Evolutionary conservation across 805 yeast genomes (phyloP).

Genomic region (Pichia gijzeniarum): DNA sequence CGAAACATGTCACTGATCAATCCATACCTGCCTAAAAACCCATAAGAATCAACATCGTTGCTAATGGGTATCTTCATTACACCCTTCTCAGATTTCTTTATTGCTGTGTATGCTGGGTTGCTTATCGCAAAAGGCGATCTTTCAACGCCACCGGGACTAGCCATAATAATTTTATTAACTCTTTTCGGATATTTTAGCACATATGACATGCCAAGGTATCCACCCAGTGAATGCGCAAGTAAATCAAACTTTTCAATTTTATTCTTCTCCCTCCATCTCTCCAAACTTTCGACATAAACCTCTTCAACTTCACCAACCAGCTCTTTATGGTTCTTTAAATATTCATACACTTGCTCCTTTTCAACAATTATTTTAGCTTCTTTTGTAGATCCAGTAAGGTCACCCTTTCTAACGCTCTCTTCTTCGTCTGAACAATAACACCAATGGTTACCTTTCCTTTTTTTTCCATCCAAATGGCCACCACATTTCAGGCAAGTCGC

Average conservation of each 20-base stretch:
- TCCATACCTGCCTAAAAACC: constrained; percentile 44
- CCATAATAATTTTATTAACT: constrained; percentile 48
- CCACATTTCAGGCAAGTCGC: constrained; percentile 11
- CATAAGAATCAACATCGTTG: constrained; percentile 38
- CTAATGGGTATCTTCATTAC: constrained; percentile 27
- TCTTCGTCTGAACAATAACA: constrained; percentile 9
- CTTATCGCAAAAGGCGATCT: constrained; percentile 56
- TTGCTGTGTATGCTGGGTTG: constrained; percentile 27
- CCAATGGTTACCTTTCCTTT: constrained; percentile 6
- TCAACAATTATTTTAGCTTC: constrained; percentile 5
- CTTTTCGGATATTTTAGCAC: constrained; percentile 50
- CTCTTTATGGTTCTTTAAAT: constrained; percentile 31
- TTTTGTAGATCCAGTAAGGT: background rate
- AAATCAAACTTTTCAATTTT: constrained; percentile 50
- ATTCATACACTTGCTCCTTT: constrained; percentile 11
- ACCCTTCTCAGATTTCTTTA: constrained; percentile 6
- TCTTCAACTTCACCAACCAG: constrained; percentile 42
- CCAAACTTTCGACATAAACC: constrained; percentile 53
- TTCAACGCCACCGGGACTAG: constrained; percentile 79
- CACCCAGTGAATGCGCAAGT: constrained; percentile 78
- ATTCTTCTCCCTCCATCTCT: constrained; percentile 51
- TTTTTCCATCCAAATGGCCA: constrained; percentile 15
- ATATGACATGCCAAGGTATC: constrained; percentile 55
- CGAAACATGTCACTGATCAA: constrained; percentile 29
- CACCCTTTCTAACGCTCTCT: constrained; percentile 8